Base-by-base conservation (phyloP, 164 flowering plant genomes). In the Vitis labrusca region DNA sequence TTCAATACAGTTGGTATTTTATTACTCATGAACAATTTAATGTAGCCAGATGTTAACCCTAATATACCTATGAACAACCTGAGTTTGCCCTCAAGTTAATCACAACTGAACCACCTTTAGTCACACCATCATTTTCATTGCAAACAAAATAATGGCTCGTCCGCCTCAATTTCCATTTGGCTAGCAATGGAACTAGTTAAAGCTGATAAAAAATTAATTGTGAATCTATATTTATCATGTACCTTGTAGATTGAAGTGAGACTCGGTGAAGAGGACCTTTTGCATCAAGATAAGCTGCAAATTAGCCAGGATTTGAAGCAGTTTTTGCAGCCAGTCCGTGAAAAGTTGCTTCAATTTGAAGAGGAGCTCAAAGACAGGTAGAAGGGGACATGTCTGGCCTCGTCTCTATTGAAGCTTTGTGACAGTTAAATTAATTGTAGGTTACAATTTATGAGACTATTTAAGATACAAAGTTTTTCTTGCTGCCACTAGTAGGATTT, bases 361-460 rank as follows among this genome's bases (percentile, higher is more conserved):
- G 77, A 84, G 74, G 97, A 95, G 78, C 89, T 94, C 15, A 92
- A 86, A 79, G 91, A 84, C 12, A 81, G 91, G 77, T 91, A 90
- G 89, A 30, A 19, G 13, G 32, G 32, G 13, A 30, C 59, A 5
- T 37, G 5, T 3, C 44, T 37, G 44, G 44, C 48, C 0, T n/a
- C 44, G 57, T 30, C 50, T 59, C 52, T 47, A 11, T 30, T 8
- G 53, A 37, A 37, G 44, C 44, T 37, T 37, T 37, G 44, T 3
- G 6, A 37, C 44, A 37, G 44, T 37, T 9, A 30, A 15, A 29
- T 30, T 30, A 61, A 30, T 17, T 69, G 56, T 69, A 69, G 51
- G 50, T 15, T 68, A 59, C 19, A 19, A 37, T 37, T 37, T 37
- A 37, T 37, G 7, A 37, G 44, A 37, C 44, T 37, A 6, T 37